Evolutionary conservation across 768 basidiomycete species (phyloP).

Genomic region (Suillus spraguei): DNA sequence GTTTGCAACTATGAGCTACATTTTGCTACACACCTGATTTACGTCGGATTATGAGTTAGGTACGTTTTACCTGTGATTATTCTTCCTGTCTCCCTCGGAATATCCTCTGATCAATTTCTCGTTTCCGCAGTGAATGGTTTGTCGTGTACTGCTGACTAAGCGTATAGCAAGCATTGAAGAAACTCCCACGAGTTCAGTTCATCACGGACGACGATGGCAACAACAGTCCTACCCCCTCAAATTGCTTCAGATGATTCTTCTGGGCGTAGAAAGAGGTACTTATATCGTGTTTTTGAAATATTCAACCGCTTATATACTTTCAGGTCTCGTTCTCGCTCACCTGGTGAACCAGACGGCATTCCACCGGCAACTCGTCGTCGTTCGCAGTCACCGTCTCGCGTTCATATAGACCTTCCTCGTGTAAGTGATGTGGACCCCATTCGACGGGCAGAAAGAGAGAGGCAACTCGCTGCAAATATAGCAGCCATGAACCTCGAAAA

Average conservation of each 20-base stretch:
- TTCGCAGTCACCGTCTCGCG: constrained; percentile 37
- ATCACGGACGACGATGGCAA: constrained; percentile 39
- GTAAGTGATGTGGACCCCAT: constrained; percentile 78
- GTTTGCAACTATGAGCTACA: no score
- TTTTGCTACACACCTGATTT: no score
- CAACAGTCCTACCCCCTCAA: constrained; percentile 34
- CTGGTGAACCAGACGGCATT: constrained; percentile 32
- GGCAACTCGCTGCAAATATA: constrained; percentile 71
- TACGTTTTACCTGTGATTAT: no score
- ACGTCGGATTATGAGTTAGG: no score
- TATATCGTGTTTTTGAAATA: background rate
- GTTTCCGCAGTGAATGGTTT: no score
- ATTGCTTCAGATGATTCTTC: constrained; percentile 34
- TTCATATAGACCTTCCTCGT: constrained; percentile 43
- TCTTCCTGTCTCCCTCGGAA: no score
- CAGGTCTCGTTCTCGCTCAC: constrained; percentile 54
- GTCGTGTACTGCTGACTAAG: background rate
- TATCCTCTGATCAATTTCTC: no score
- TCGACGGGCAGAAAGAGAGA: constrained; percentile 75
- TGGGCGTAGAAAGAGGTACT: constrained; percentile 51
- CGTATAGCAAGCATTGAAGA: background rate
- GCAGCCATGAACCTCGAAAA: constrained; percentile 72
- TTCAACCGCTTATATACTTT: constrained; percentile 3
- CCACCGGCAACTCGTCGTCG: constrained; percentile 45
- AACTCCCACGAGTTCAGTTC: constrained; percentile 4